These are phyloP conservation scores for Stipa capillata DNA, from an alignment of 176 grass and related monocot genomes.

Conservation along the genomic window DNA sequence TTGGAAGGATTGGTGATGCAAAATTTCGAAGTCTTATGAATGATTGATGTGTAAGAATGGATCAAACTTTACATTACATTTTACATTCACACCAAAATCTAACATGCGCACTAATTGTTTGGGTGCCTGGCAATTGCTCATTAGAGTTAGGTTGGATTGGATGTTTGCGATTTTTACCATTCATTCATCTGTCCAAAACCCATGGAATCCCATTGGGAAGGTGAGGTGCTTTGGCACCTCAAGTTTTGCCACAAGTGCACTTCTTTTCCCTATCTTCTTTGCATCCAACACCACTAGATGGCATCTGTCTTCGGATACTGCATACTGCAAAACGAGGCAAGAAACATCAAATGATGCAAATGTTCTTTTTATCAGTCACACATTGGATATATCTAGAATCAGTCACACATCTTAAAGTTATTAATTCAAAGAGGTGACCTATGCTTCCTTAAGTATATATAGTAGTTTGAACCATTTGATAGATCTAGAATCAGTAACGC, in stretches of 20 bases:
- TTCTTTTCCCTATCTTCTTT: constrained; percentile 53
- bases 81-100: background rate
- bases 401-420: no score
- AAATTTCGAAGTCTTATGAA: background rate
- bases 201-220: constrained; percentile 93
- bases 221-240: constrained; percentile 77
- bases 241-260: constrained; percentile 60
- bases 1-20: background rate
- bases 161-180: background rate
- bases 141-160: background rate
- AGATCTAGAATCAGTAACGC: background rate
- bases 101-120: background rate
- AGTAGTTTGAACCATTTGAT: background rate
- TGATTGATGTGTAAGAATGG: background rate
- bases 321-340: constrained; percentile 56
- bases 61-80: background rate
- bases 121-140: background rate
- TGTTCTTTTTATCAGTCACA: constrained; percentile 25
- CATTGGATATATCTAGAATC: constrained; percentile 80
- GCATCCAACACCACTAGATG: constrained; percentile 73
- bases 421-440: no score
- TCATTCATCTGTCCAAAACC: constrained; percentile 61
- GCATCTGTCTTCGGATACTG: constrained; percentile 59
- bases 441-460: background rate
- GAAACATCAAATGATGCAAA: background rate